These are phyloP conservation scores for Kodamaea arcana DNA, from an alignment of 1,139 yeast species.

Conservation along the genomic window DNA sequence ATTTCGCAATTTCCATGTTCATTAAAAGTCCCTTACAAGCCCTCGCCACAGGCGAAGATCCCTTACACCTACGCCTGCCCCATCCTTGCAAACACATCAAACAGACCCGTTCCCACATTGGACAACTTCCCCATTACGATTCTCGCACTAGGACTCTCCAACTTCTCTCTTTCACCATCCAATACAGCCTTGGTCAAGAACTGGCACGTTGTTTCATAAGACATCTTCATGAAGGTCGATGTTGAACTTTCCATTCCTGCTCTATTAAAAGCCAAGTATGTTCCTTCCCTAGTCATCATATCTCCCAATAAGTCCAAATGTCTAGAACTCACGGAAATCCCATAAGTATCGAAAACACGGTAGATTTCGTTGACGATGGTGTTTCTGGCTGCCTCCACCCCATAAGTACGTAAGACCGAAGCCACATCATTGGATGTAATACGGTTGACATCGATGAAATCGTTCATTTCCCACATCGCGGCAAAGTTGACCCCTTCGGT, in stretches of 20 bases:
- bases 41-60: no score
- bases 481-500: slow-evolving; percentile 98
- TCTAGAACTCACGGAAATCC: slow-evolving; percentile 87
- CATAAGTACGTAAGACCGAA: slow-evolving; percentile 86
- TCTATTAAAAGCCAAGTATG: slow-evolving; percentile 93
- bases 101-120: slow-evolving; percentile 93
- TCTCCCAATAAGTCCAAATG: slow-evolving; percentile 97
- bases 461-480: slow-evolving; percentile 98
- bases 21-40: no score
- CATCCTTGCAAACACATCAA: slow-evolving; percentile 77
- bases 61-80: no score
- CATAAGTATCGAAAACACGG: slow-evolving; percentile 94
- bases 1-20: no score
- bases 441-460: slow-evolving; percentile 81
- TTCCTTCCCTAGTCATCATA: slow-evolving; percentile 99
- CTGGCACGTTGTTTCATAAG: slow-evolving; percentile 97
- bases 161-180: slow-evolving; percentile 83
- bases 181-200: slow-evolving; percentile 95
- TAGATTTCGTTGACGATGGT: slow-evolving; percentile 95
- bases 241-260: slow-evolving; percentile 96
- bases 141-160: slow-evolving; percentile 93
- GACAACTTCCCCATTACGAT: slow-evolving; percentile 90
- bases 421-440: slow-evolving; percentile 90
- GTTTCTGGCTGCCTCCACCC: slow-evolving; percentile 98
- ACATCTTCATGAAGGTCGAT: slow-evolving; percentile 97